These are phyloP conservation scores for Microdochium bolleyi DNA, from an alignment of 2,329 filamentous ascomycete genomes.

Conservation along the genomic window DNA sequence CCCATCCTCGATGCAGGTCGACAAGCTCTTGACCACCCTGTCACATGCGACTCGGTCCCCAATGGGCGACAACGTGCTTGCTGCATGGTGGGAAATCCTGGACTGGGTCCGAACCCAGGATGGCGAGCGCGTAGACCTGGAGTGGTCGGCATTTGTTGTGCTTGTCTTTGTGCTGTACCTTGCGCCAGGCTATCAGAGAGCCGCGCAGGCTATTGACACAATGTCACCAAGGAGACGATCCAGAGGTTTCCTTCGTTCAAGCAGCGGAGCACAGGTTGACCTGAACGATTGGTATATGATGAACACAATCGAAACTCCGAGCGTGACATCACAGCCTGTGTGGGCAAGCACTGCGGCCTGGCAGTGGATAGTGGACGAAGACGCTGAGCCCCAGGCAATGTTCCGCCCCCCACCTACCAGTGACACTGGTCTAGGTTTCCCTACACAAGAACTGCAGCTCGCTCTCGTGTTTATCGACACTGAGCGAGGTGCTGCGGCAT, in stretches of 20 bases:
- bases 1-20: constrained; percentile 55
- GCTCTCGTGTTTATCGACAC: constrained; percentile 60
- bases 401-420: constrained; percentile 14
- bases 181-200: constrained; percentile 36
- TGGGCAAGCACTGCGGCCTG: constrained; percentile 60
- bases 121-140: constrained; percentile 39
- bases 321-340: constrained; percentile 38
- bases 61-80: constrained; percentile 52
- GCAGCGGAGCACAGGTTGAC: constrained; percentile 20
- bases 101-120: constrained; percentile 55
- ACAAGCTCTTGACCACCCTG: constrained; percentile 52
- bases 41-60: constrained; percentile 54
- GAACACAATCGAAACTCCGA: constrained; percentile 35
- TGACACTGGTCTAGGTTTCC: constrained; percentile 26
- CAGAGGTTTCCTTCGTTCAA: constrained; percentile 18
- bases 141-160: constrained; percentile 64
- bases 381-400: constrained; percentile 23
- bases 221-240: constrained; percentile 9
- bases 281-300: constrained; percentile 37
- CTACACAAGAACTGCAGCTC: constrained; percentile 45
- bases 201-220: constrained; percentile 12
- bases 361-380: constrained; percentile 62
- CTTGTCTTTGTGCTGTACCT: constrained; percentile 58
- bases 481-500: constrained; percentile 43
- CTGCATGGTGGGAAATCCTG: constrained; percentile 67